phyloP scores from a whole-genome alignment of 306 rosid species.

The Malus fusca region DNA sequence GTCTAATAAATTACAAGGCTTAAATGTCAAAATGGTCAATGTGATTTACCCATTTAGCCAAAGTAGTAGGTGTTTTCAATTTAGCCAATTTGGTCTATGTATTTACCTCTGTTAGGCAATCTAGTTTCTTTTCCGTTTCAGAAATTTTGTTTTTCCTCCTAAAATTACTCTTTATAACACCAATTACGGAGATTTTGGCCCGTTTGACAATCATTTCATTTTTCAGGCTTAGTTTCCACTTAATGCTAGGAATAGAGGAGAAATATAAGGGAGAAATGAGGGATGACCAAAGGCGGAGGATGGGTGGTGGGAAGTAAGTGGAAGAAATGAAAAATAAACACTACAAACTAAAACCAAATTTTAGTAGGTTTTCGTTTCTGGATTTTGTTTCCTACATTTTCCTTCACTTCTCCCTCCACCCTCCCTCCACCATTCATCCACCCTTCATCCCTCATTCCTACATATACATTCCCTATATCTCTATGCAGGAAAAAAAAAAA shows the following conservation, averaged over 20 bases:
- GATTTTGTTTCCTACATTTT: background rate
- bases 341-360: background rate
- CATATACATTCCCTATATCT: background rate
- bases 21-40: background rate
- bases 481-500: background rate
- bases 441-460: background rate
- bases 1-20: background rate
- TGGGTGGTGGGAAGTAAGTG: background rate
- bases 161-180: background rate
- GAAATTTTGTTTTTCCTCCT: background rate
- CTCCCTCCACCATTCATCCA: background rate
- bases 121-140: background rate
- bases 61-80: background rate
- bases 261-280: too few relatives aligned
- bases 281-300: background rate
- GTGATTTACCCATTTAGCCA: background rate
- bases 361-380: background rate
- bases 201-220: background rate
- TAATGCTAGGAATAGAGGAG: background rate
- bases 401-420: background rate
- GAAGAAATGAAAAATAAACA: background rate
- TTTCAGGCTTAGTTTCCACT: background rate
- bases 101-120: background rate
- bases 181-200: background rate
- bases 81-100: background rate